Base-by-base conservation (phyloP, 2,329 filamentous ascomycete genomes). In the Ophiostoma sp. region DNA sequence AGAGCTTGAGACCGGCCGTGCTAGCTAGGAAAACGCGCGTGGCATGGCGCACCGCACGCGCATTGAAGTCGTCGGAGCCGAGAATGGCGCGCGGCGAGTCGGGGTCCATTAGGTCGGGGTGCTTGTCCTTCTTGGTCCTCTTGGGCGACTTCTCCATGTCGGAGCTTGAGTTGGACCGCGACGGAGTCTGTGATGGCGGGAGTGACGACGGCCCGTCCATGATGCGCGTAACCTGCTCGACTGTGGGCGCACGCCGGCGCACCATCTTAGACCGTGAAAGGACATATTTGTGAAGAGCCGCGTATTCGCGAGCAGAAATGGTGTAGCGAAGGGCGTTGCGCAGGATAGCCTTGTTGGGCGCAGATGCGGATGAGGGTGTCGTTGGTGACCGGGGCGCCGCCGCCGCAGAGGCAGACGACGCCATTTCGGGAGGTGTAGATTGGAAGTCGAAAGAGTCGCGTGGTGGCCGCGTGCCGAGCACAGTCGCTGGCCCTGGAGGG, bases 291-390 rank as follows among this genome's bases (percentile, higher is more conserved):
- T 97, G 93, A 23, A 97, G 86, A 0, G 90, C 82, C 74, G 92
- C 89, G 79, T 97, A 97, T 79, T 97, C 94, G 78, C 90, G 88
- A 60, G 92, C 89, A 7, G 88, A 90, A 77, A 94, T 93, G 71
- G 91, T 95, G 80, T 97, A 94, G 74, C 93, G 90, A 71, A 97
- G 84, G 62, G 92, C 89, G 79, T 95, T 96, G 79, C 92, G 91
- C 70, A 96, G 84, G 73, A 96, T 85, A 5, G 91, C 90, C 74
- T 94, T 90, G 71, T 80, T 78, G 52, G 74, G 68, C 10, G 69
- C 33, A 15, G 66, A 23, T 5, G 67, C 17, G 67, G 68, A 20
- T 31, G 64, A 67, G 23, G 67, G 31, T 39, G 67, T 44, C 23
- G 39, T 20, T 10, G 65, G 36, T 54, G 70, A 62, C 68, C 33